Evolutionary conservation across 2,329 filamentous ascomycete genomes (phyloP), one percentile per base, ranked within the genome.

Genomic region (Didymellaceae sp.): DNA sequence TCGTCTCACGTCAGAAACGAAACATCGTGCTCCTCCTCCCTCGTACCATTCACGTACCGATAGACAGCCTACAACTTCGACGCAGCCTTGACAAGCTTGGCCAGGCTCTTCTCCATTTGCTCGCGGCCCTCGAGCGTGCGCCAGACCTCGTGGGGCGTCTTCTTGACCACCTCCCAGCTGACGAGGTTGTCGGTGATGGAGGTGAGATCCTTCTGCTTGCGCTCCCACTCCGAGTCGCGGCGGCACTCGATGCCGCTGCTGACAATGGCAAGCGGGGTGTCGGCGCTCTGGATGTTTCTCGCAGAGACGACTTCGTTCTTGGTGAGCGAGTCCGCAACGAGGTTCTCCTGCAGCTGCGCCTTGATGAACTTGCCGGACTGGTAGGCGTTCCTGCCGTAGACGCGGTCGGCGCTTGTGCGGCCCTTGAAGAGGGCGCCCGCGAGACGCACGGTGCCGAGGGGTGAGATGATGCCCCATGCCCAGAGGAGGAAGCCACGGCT

Each of bases 141-240:
- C 94, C 94, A 99, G 0, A 97, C 87, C 69, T 92, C 83, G 71
- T 96, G 90, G 5, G 91, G 89, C 3, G 92, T 91, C 55, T 87
- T 83, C 49, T 89, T 84, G 9, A 97, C 90, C 43, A 96, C 83
- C 71, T 96, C 91, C 92, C 93, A 99, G 30, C 82, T 79, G 49
- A 89, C 73, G 42, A 97, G 76, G 38, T 91, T 91, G 43, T 87
- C 81, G 0, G 93, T 97, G 59, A 97, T 78, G 52, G 82, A 84
- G 6, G 87, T 91, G 54, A 97, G 75, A 65, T 96, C 92, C 61
- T 89, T 81, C 77, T 99, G 94, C 72, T 91, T 91, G 57, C 82
- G 77, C 70, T 89, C 87, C 94, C 94, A 99, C 47, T 84, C 80
- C 37, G 78, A 76, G 68, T 89, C 86, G 39, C 74, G 79, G 49